Percentiles rank a stretch among this genome's conserved stretches.
Conservation (phyloP, 768 basidiomycete species). For the Russula emetica region DNA sequence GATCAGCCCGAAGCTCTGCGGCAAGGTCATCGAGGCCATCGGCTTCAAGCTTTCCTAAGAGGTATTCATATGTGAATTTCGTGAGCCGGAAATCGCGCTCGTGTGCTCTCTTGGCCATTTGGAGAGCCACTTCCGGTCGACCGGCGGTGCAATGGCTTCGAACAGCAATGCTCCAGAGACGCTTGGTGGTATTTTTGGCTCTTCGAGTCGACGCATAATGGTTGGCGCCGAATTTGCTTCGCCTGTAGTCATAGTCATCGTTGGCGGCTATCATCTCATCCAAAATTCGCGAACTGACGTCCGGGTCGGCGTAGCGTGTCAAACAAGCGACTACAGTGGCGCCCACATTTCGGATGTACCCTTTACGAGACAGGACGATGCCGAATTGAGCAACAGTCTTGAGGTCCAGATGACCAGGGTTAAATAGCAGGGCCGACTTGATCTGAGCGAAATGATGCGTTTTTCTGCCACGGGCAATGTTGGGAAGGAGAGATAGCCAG, state of each 20-base stretch:
- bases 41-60: slow-evolving; percentile 32
- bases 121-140: slow-evolving; percentile 41
- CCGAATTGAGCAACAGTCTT: slow-evolving; percentile 43
- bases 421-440: slow-evolving; percentile 36
- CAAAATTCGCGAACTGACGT: slow-evolving; percentile 40
- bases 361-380: slow-evolving; percentile 44
- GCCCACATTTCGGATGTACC: slow-evolving; percentile 33
- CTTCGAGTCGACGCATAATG: background rate
- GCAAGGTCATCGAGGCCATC: slow-evolving; percentile 3
- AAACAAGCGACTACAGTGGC: slow-evolving; percentile 37
- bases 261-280: slow-evolving; percentile 32
- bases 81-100: slow-evolving; percentile 35
- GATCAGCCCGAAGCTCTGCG: slow-evolving; percentile 3
- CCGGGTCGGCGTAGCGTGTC: slow-evolving; percentile 41
- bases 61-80: slow-evolving; percentile 36
- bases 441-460: slow-evolving; percentile 31
- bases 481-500: slow-evolving; percentile 46
- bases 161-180: slow-evolving; percentile 40
- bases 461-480: background rate
- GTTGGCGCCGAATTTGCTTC: background rate
- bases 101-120: slow-evolving; percentile 40
- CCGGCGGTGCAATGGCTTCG: slow-evolving; percentile 40
- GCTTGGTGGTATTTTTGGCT: slow-evolving; percentile 11
- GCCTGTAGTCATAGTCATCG: slow-evolving; percentile 29
- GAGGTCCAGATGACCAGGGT: slow-evolving; percentile 34